Conservation (phyloP, 352 stramenopile species). For the Pelagophyceae sp. region DNA sequence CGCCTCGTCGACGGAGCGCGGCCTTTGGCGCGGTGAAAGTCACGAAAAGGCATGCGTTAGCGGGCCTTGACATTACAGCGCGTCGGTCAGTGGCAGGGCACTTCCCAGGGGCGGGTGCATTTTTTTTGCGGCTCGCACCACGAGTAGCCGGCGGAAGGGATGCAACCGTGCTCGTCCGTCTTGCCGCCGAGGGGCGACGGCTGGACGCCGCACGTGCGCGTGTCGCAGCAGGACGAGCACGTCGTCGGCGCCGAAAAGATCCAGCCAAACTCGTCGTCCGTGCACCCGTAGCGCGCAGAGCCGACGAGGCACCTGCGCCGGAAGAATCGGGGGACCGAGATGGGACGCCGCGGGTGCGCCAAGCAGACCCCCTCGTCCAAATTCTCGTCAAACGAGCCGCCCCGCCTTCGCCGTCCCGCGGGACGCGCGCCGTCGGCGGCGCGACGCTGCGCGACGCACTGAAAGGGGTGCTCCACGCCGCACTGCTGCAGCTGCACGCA, state of each 20-base stretch:
- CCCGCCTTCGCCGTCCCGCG: no score
- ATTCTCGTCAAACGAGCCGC: no score
- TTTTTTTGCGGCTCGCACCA: background rate
- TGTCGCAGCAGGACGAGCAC: background rate
- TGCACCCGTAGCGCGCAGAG: background rate
- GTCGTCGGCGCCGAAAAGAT: background rate
- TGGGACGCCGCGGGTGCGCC: no score
- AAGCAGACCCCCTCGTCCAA: no score
- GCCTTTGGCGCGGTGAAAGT: no score
- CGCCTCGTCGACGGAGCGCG: no score
- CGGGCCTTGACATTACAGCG: no score
- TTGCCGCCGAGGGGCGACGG: background rate
- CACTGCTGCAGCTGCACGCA: background rate
- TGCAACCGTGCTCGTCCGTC: background rate
- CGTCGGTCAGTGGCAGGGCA: no score
- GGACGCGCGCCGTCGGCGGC: no score
- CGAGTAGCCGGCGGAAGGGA: background rate
- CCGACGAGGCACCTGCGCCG: background rate
- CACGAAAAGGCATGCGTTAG: no score
- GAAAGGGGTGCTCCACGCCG: background rate
- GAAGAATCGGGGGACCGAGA: background rate
- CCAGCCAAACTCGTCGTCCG: background rate
- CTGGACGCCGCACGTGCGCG: background rate
- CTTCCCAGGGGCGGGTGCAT: background rate
- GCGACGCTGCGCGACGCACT: background rate